Conservation (phyloP, 2,329 filamentous ascomycete species). For the Neonectria ditissima region DNA sequence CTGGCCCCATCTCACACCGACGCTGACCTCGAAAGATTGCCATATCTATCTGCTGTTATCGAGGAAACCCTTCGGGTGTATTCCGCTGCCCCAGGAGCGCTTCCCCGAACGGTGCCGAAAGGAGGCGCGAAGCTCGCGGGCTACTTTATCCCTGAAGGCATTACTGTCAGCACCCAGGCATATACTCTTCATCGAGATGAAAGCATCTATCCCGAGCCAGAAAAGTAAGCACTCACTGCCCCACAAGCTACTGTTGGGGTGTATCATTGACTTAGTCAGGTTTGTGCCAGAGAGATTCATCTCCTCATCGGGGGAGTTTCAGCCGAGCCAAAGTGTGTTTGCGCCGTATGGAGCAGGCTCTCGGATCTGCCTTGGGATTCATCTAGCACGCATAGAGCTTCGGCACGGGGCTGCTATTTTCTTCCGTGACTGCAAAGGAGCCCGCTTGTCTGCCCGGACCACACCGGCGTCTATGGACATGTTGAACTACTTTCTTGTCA, state of each 20-base stretch:
- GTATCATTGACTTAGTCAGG: background rate
- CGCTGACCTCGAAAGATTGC: constrained; percentile 50
- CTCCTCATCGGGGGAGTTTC: background rate
- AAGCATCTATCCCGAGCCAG: background rate
- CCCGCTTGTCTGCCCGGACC: background rate
- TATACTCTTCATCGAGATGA: constrained; percentile 57
- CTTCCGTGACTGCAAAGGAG: background rate
- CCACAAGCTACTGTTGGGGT: background rate
- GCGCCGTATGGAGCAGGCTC: constrained; percentile 8
- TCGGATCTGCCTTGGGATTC: constrained; percentile 3
- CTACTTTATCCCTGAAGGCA: constrained; percentile 54
- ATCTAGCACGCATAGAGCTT: constrained; percentile 10
- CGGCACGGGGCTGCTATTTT: constrained; percentile 3
- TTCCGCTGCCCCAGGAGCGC: constrained; percentile 51
- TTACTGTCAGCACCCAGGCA: constrained; percentile 55
- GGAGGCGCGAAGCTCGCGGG: constrained; percentile 54
- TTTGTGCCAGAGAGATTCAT: constrained; percentile 2
- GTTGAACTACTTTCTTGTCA: background rate
- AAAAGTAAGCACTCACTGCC: background rate
- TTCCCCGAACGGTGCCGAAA: constrained; percentile 55
- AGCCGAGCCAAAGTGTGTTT: background rate
- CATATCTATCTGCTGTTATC: constrained; percentile 57
- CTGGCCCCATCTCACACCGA: constrained; percentile 29
- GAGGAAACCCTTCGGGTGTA: constrained; percentile 60
- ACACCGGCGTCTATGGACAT: background rate